Evolutionary conservation across 2,329 filamentous ascomycete species (phyloP).

Genomic region (Diaporthe citrichinensis): DNA sequence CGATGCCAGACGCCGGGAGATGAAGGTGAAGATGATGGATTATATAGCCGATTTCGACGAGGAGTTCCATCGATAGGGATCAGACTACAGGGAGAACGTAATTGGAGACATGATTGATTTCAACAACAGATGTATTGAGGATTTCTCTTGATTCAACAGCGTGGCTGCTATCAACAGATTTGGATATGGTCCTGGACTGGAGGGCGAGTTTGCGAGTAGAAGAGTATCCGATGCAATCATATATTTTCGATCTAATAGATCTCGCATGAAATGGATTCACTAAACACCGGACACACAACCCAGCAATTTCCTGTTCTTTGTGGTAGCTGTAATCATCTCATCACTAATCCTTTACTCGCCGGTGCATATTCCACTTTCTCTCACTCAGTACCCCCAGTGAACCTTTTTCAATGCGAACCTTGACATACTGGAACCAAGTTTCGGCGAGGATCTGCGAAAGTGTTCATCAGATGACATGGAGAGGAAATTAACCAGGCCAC

Average conservation of each 20-base stretch:
- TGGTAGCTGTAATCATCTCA: too few relatives aligned
- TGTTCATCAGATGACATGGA: neutral
- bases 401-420: neutral
- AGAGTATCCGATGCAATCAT: neutral
- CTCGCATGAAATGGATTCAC: too few relatives aligned
- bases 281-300: too few relatives aligned
- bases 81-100: neutral
- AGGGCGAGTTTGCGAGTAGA: neutral
- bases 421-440: neutral
- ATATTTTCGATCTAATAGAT: neutral
- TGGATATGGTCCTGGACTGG: neutral
- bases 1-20: slow-evolving; percentile 14
- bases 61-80: neutral
- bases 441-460: neutral
- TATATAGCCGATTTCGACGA: slow-evolving; percentile 13
- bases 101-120: neutral
- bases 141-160: neutral
- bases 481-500: too few relatives aligned
- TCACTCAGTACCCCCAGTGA: too few relatives aligned
- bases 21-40: slow-evolving; percentile 26
- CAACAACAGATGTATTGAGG: neutral
- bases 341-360: too few relatives aligned
- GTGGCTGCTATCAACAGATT: neutral
- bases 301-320: too few relatives aligned
- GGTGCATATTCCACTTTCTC: too few relatives aligned